phyloP scores from a whole-genome alignment of 1,284 basidiomycete species.

The Gomphus bonarii region DNA sequence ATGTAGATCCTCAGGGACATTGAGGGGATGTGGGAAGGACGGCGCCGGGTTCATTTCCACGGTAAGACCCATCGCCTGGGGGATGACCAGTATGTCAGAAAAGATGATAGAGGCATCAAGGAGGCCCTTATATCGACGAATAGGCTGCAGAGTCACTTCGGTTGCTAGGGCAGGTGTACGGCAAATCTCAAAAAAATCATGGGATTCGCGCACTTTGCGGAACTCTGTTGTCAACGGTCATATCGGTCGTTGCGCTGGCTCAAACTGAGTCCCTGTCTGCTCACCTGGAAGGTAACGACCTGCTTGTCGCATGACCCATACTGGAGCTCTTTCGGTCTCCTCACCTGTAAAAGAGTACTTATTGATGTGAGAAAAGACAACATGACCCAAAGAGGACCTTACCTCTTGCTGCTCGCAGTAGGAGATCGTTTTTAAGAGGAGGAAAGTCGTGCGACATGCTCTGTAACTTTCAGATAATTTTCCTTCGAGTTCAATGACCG shows the following conservation, averaged over 20 bases:
- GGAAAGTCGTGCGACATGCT: slow-evolving; percentile 40
- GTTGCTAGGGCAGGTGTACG: slow-evolving; percentile 78
- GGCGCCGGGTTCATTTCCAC: slow-evolving; percentile 92
- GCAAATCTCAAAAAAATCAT: slow-evolving; percentile 93
- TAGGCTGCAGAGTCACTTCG: slow-evolving; percentile 86
- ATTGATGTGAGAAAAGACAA: neutral
- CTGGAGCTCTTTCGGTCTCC: slow-evolving; percentile 84
- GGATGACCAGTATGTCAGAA: slow-evolving; percentile 92
- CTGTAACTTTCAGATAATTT: neutral
- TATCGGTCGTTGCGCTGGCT: neutral
- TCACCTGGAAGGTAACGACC: slow-evolving; percentile 90
- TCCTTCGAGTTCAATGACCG: neutral
- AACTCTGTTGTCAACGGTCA: slow-evolving; percentile 50
- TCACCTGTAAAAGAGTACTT: slow-evolving; percentile 42
- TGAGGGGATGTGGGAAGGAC: slow-evolving; percentile 74
- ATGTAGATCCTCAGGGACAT: slow-evolving; percentile 61
- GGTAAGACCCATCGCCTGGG: slow-evolving; percentile 91
- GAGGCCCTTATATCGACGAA: slow-evolving; percentile 73
- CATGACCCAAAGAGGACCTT: slow-evolving; percentile 12
- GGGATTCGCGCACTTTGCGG: slow-evolving; percentile 67
- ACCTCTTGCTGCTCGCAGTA: slow-evolving; percentile 84
- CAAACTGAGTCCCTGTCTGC: slow-evolving; percentile 16
- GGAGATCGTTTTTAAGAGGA: slow-evolving; percentile 78
- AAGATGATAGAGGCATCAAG: slow-evolving; percentile 95
- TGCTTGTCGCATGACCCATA: slow-evolving; percentile 99